Conservation (phyloP, 1,284 basidiomycete genomes). For the Neonothopanus nambi region DNA sequence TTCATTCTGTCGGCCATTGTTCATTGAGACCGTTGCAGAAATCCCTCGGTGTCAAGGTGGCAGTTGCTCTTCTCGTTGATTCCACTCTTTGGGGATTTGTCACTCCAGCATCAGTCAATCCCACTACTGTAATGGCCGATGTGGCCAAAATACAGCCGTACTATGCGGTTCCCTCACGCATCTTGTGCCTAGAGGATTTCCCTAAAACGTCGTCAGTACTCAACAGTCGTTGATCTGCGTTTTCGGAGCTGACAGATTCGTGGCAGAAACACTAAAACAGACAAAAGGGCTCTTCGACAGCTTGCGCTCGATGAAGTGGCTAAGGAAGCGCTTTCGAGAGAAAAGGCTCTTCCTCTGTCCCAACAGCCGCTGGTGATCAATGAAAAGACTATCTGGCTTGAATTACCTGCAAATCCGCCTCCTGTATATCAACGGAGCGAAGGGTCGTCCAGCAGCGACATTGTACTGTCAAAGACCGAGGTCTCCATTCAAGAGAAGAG, state of each 20-base stretch:
- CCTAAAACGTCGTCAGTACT: slow-evolving; percentile 49
- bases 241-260: neutral
- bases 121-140: slow-evolving; percentile 42
- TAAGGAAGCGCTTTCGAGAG: slow-evolving; percentile 3
- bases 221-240: neutral
- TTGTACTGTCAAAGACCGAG: neutral
- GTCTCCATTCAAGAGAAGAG: neutral
- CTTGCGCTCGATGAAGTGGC: slow-evolving; percentile 36
- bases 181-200: slow-evolving; percentile 43
- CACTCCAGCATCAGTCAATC: slow-evolving; percentile 41
- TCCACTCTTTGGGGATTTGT: slow-evolving; percentile 57
- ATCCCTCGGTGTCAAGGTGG: slow-evolving; percentile 43
- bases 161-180: slow-evolving; percentile 55
- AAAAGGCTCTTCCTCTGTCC: neutral
- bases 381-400: neutral
- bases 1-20: no score
- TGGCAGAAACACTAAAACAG: slow-evolving; percentile 51
- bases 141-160: slow-evolving; percentile 55
- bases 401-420: slow-evolving; percentile 6
- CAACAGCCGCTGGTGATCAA: neutral
- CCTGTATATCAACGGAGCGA: neutral
- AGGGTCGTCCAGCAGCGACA: neutral
- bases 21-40: slow-evolving; percentile 32
- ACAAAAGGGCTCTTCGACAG: slow-evolving; percentile 49
- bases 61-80: slow-evolving; percentile 52